Conservation (phyloP, 805 yeast genomes). For the Candida montana region DNA sequence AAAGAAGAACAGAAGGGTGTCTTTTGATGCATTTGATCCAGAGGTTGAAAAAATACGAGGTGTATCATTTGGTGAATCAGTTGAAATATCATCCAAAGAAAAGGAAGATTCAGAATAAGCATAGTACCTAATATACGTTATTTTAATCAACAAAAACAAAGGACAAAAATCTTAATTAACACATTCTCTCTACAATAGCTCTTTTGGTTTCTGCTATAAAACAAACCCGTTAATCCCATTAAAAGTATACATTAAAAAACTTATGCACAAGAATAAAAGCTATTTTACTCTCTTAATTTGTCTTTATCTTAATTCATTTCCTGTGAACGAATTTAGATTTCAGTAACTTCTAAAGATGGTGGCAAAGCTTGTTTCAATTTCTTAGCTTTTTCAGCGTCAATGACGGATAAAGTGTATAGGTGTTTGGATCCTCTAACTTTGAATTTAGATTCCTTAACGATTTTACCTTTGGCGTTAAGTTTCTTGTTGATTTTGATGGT, state of each 20-base stretch:
- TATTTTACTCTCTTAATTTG: background rate
- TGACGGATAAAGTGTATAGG: conserved; percentile 92
- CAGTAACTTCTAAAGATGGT: conserved; percentile 76
- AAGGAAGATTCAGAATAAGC: too few species aligned
- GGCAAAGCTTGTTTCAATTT: conserved; percentile 97
- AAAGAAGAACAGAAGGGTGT: conserved; percentile 8
- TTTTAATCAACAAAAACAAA: too few species aligned
- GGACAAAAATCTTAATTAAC: too few species aligned
- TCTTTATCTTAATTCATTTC: background rate
- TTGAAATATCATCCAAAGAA: too few species aligned
- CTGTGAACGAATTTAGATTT: conserved; percentile 28
- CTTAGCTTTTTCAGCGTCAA: conserved; percentile 95
- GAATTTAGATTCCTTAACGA: conserved; percentile 93
- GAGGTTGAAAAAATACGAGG: background rate
- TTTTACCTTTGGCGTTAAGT: conserved; percentile 75
- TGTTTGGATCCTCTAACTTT: conserved; percentile 95
- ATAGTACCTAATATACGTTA: too few species aligned
- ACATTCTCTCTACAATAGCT: background rate
- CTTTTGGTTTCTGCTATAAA: conserved; percentile 4
- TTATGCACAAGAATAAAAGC: background rate
- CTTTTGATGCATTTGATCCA: conserved; percentile 2
- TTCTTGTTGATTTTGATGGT: conserved; percentile 91
- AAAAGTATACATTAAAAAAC: conserved; percentile 13
- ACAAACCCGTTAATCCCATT: conserved; percentile 17
- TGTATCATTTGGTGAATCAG: too few species aligned